Percentiles rank a stretch among this genome's conserved stretches.
These are phyloP conservation scores for Russula emetica DNA, from an alignment of 768 basidiomycete genomes.

Conservation along the genomic window DNA sequence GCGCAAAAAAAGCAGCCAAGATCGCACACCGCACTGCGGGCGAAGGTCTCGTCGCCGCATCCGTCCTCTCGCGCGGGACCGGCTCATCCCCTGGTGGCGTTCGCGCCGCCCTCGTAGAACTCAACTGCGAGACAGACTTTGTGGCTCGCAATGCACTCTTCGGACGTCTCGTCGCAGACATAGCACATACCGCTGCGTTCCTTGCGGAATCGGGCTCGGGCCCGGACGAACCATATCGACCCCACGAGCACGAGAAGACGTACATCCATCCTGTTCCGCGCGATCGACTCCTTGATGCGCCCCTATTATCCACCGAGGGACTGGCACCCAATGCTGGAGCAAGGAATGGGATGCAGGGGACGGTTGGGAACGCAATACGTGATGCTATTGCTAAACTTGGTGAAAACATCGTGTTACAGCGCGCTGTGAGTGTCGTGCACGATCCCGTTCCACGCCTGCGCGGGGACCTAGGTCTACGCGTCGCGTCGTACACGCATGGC, in stretches of 20 bases:
- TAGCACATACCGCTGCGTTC: conserved; percentile 81
- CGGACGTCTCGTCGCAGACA: conserved; percentile 64
- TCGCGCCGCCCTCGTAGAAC: conserved; percentile 82
- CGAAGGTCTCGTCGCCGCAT: conserved; percentile 78
- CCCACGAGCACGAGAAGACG: neutral
- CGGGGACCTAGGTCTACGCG: conserved; percentile 15
- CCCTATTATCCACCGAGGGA: conserved; percentile 48
- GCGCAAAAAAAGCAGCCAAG: conserved; percentile 79
- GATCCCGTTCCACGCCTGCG: conserved; percentile 30
- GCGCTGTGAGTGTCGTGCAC: conserved; percentile 40
- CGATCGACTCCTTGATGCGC: conserved; percentile 56
- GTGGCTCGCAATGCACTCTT: conserved; percentile 86
- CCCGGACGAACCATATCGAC: neutral
- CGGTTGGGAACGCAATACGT: conserved; percentile 60
- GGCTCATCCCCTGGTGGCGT: conserved; percentile 43
- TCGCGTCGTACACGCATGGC: conserved; percentile 26
- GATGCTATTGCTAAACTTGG: conserved; percentile 72
- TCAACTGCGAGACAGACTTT: conserved; percentile 97
- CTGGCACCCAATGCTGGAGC: neutral
- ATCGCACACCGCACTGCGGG: conserved; percentile 67
- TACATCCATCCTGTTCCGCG: conserved; percentile 50
- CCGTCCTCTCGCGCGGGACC: conserved; percentile 62
- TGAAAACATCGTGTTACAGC: conserved; percentile 58
- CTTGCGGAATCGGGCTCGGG: conserved; percentile 43
- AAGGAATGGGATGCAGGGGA: conserved; percentile 29